Evolutionary conservation across 257 asterid species (phyloP).

Genomic region (Solanum pinnatisectum): DNA sequence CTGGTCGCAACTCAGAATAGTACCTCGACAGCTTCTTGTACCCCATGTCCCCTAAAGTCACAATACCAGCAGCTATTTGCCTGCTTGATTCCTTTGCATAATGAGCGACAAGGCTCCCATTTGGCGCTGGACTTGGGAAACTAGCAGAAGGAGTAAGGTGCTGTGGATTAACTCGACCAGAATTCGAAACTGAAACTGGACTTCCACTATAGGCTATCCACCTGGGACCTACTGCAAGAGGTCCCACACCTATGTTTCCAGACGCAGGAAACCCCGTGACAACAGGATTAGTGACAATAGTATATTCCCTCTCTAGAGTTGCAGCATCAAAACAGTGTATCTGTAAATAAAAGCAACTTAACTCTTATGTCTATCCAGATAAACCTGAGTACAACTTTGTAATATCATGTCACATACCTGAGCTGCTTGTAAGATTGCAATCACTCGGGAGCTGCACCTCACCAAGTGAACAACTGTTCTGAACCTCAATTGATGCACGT

Average conservation of each 20-base stretch:
- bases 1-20: constrained; percentile 70
- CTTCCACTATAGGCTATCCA: constrained; percentile 97
- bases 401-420: constrained; percentile 43
- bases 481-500: constrained; percentile 71
- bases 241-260: constrained; percentile 68
- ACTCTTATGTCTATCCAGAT: neutral
- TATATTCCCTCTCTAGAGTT: constrained; percentile 64
- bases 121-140: constrained; percentile 46
- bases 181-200: constrained; percentile 47
- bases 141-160: constrained; percentile 52
- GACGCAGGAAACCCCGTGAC: constrained; percentile 36
- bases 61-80: constrained; percentile 89
- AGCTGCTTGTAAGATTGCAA: constrained; percentile 72
- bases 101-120: constrained; percentile 87
- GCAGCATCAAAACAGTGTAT: constrained; percentile 76
- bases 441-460: constrained; percentile 72
- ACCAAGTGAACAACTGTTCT: constrained; percentile 76
- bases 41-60: constrained; percentile 85
- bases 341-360: constrained; percentile 21
- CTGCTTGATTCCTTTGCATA: constrained; percentile 94
- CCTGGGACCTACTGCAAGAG: constrained; percentile 90
- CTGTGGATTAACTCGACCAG: constrained; percentile 74
- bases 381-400: neutral
- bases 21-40: constrained; percentile 73
- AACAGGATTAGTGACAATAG: constrained; percentile 80